phyloP scores from a whole-genome alignment of 2,329 filamentous ascomycete species.

The Xylaria sp. region DNA sequence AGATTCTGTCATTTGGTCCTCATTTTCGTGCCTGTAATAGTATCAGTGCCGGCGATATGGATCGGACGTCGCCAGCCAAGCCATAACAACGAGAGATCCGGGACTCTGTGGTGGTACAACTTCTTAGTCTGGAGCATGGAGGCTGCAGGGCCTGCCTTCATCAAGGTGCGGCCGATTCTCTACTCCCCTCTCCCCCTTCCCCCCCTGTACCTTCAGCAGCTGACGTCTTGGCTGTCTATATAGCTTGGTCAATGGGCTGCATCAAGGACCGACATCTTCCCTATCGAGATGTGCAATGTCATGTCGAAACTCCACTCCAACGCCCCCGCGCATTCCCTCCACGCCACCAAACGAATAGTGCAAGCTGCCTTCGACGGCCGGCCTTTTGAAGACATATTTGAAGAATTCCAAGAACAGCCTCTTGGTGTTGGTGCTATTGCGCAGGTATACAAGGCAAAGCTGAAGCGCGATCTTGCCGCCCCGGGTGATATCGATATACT shows the following conservation, averaged over 20 bases:
- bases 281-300: conserved; percentile 86
- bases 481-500: conserved; percentile 68
- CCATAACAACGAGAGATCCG: conserved; percentile 78
- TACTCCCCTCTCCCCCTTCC: neutral
- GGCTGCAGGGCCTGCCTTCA: conserved; percentile 91
- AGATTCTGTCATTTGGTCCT: conserved; percentile 87
- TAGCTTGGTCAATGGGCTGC: conserved; percentile 98
- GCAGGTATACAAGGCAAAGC: conserved; percentile 95
- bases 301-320: conserved; percentile 97
- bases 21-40: conserved; percentile 92
- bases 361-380: conserved; percentile 83
- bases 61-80: conserved; percentile 72
- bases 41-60: conserved; percentile 83
- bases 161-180: conserved; percentile 73
- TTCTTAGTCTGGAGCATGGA: conserved; percentile 93
- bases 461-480: conserved; percentile 80
- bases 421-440: conserved; percentile 96
- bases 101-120: conserved; percentile 93
- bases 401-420: conserved; percentile 90
- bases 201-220: conserved; percentile 5
- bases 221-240: conserved; percentile 35
- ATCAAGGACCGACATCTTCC: conserved; percentile 95
- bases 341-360: conserved; percentile 81
- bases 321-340: conserved; percentile 89
- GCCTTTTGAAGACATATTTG: conserved; percentile 89